Base-by-base conservation (phyloP, 306 rosid genomes). In the Rosa lucieae region DNA sequence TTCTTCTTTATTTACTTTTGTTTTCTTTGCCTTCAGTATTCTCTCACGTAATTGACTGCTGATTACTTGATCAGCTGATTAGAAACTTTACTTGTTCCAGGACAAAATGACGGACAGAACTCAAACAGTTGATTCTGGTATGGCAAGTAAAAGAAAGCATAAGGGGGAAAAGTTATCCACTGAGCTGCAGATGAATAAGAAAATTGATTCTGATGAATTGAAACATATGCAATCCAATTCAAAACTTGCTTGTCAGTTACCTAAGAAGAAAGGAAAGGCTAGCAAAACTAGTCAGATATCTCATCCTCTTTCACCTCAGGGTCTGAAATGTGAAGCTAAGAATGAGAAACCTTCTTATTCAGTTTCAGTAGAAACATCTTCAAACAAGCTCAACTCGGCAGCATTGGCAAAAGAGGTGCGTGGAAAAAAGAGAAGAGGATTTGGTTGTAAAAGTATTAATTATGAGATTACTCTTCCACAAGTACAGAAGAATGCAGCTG, bases 361-460 rank as follows among this genome's bases (percentile, higher is more conserved):
- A 73, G 18, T 58, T 53, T 67, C 77, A 49, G 82, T 39, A 42
- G 81, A 79, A 15, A 65, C 35, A 63, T 73, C 86, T 39, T 70
- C 52, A 55, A 70, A 77, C 69, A 85, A 79, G 78, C 75, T 72
- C 21, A 72, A 63, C 69, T 61, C 72, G 5, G 78, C 63, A 47
- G 65, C 85, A 74, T 29, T 80, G 79, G 82, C 71, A 67, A 75
- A 69, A 62, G 81, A 85, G 88, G 86, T 61, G 66, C 82, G 67
- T 81, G 70, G 78, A 29, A 88, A 82, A 75, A 84, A 74, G 48
- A 78, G 63, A 80, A 84, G 82, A 86, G 82, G 78, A 77, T 86
- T 48, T 72, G 82, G 87, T 63, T 89, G 92, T 70, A 90, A 78
- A 83, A 87, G 80, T 59, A 77, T 84, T 18, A 76, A 81, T 26